These are phyloP conservation scores for Cladosporium sphaerospermum DNA, from an alignment of 2,329 filamentous ascomycete genomes.

Conservation along the genomic window DNA sequence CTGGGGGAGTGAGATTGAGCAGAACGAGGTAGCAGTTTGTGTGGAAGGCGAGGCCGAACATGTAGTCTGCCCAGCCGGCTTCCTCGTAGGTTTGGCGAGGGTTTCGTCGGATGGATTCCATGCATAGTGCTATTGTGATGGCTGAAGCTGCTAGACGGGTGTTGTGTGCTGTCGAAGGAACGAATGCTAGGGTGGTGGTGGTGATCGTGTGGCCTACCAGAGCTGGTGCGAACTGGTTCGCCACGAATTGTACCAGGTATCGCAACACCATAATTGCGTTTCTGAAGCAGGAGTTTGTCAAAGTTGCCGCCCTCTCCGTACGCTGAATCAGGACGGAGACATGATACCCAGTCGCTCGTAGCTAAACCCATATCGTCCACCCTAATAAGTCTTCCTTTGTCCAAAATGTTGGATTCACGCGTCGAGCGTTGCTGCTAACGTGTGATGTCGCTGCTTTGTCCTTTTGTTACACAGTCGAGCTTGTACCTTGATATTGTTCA, in stretches of 20 bases:
- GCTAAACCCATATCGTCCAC: too few relatives aligned
- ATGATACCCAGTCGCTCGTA: too few relatives aligned
- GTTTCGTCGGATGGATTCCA: constrained; percentile 1
- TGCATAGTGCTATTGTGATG: background rate
- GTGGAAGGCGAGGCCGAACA: constrained; percentile 8
- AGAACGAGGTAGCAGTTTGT: constrained; percentile 8
- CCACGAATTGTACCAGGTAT: background rate
- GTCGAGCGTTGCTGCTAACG: background rate
- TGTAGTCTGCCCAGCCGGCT: constrained; percentile 6
- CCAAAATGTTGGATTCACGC: too few relatives aligned
- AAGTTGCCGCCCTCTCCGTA: background rate
- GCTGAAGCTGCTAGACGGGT: background rate
- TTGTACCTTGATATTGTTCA: constrained; percentile 3
- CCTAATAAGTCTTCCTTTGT: too few relatives aligned
- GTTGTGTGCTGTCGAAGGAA: background rate
- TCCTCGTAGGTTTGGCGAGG: background rate
- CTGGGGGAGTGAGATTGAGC: background rate
- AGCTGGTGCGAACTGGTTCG: background rate
- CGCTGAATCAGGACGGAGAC: background rate
- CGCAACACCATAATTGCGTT: background rate
- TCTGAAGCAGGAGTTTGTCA: background rate
- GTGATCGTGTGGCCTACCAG: background rate
- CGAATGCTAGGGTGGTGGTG: constrained; percentile 2
- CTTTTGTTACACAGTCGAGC: background rate
- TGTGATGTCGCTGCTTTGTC: background rate